Evolutionary conservation across 2,329 filamentous ascomycete species (phyloP).

Genomic region (Boeremia exigua): DNA sequence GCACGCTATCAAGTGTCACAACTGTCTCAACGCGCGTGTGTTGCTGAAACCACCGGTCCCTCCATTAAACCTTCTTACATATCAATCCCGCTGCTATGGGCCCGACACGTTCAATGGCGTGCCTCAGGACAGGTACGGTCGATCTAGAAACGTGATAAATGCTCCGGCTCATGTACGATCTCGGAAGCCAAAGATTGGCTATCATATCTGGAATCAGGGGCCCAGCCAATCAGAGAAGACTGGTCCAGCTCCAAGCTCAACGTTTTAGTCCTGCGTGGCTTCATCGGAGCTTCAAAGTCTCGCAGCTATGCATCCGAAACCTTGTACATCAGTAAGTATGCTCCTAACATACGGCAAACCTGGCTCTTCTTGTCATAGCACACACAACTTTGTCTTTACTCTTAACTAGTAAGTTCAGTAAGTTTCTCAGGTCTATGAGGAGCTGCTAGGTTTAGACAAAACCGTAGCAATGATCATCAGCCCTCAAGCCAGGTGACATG

Average conservation of each 20-base stretch:
- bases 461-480: neutral
- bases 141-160: conserved; percentile 4
- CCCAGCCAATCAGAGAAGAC: neutral
- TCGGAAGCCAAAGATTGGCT: neutral
- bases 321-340: conserved; percentile 1
- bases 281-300: neutral
- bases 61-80: conserved; percentile 7
- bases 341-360: neutral
- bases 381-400: neutral
- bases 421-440: neutral
- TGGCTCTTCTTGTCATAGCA: neutral
- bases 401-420: neutral
- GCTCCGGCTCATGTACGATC: neutral
- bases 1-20: conserved; percentile 12
- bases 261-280: neutral
- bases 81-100: conserved; percentile 3
- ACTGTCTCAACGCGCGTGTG: conserved; percentile 10
- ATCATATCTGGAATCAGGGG: neutral
- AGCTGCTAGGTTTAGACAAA: neutral
- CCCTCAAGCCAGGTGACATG: neutral
- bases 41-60: conserved; percentile 7
- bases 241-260: neutral
- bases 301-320: neutral
- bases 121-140: conserved; percentile 1
- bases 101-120: neutral